Percentiles rank a stretch among this genome's conserved stretches.
Conservation (phyloP, 2,329 filamentous ascomycete species). For the Aspergillus sp. region DNA sequence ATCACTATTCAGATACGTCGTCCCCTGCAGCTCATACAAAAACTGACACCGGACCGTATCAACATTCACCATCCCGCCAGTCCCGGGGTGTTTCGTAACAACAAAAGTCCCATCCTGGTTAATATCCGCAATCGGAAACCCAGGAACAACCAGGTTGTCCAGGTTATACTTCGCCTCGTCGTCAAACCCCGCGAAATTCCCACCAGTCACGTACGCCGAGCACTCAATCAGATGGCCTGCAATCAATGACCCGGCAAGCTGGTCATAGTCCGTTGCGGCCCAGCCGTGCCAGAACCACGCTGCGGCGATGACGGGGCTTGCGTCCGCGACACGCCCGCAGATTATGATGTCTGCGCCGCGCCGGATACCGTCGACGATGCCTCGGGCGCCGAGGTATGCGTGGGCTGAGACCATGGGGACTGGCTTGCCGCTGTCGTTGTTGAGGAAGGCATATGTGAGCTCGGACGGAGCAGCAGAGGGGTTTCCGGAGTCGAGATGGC, state of each 20-base stretch:
- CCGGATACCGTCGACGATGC: constrained; percentile 46
- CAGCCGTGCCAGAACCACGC: constrained; percentile 59
- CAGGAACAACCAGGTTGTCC: constrained; percentile 45
- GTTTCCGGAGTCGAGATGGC: constrained; percentile 46
- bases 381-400: constrained; percentile 55
- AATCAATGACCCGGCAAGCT: constrained; percentile 52
- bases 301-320: constrained; percentile 56
- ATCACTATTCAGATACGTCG: constrained; percentile 49
- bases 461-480: constrained; percentile 33
- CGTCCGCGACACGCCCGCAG: constrained; percentile 52
- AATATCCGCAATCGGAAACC: constrained; percentile 54
- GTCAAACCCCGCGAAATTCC: constrained; percentile 55
- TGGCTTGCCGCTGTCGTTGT: constrained; percentile 35
- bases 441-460: constrained; percentile 40
- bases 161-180: constrained; percentile 28
- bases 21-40: constrained; percentile 52
- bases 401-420: constrained; percentile 46
- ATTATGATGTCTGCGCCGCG: constrained; percentile 51
- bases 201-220: constrained; percentile 54
- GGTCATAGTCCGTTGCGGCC: constrained; percentile 49
- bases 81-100: constrained; percentile 51
- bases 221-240: constrained; percentile 58
- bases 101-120: constrained; percentile 46
- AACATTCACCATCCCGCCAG: constrained; percentile 43
- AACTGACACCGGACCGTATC: constrained; percentile 50